A percentile compares a stretch with the other conserved stretches of the same genome.
Conservation (phyloP, 169 alveolate species). For the Plasmodium malariae region DNA sequence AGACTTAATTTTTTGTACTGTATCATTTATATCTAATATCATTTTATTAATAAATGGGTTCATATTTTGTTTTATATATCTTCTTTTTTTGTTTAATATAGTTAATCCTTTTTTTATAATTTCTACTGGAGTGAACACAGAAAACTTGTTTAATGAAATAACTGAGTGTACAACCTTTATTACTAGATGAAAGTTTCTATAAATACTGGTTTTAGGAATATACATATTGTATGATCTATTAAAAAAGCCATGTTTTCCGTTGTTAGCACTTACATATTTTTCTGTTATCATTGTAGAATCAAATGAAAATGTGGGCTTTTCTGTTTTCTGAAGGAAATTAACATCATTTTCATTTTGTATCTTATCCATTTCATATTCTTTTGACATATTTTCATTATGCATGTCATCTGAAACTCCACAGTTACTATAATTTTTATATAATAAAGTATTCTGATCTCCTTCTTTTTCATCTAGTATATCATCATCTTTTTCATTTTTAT, state of each 20-base stretch:
- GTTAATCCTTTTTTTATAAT: constrained; percentile 46
- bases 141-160: constrained; percentile 70
- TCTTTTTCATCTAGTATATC: neutral
- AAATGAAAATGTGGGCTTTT: constrained; percentile 2
- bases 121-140: constrained; percentile 45
- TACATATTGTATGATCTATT: constrained; percentile 72
- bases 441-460: neutral
- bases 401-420: neutral
- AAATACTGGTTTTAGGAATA: constrained; percentile 27
- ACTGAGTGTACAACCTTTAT: constrained; percentile 54
- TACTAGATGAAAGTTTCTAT: constrained; percentile 41
- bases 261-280: neutral
- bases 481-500: neutral
- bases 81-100: neutral
- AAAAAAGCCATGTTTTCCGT: constrained; percentile 25
- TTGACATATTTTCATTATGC: neutral
- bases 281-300: constrained; percentile 23
- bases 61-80: neutral
- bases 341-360: neutral
- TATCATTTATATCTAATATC: constrained; percentile 41
- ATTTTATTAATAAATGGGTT: constrained; percentile 55
- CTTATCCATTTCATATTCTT: neutral
- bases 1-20: constrained; percentile 49
- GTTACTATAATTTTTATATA: neutral
- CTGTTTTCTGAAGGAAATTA: constrained; percentile 31